A percentile compares a stretch with the other conserved stretches of the same genome.
phyloP scores from a whole-genome alignment of 2,329 filamentous ascomycete species.

The Didymella lethalis region DNA sequence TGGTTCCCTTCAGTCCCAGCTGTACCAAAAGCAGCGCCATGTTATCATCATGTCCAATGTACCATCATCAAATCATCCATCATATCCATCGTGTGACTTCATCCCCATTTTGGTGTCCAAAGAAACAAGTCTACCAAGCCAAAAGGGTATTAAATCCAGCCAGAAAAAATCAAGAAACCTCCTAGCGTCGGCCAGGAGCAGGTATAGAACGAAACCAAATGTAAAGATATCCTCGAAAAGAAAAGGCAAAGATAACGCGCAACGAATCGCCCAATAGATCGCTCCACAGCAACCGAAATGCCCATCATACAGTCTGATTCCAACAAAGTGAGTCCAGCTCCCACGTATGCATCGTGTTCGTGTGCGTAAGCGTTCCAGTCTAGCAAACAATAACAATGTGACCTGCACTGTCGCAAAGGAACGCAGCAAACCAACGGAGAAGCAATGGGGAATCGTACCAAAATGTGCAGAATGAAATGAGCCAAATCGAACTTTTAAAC shows the following conservation, averaged over 20 bases:
- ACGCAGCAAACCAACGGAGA: slow-evolving; percentile 37
- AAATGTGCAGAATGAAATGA: slow-evolving; percentile 27
- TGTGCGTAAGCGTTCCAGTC: slow-evolving; percentile 50
- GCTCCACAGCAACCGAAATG: slow-evolving; percentile 22
- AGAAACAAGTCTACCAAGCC: slow-evolving; percentile 16
- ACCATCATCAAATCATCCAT: slow-evolving; percentile 18
- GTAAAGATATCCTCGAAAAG: slow-evolving; percentile 17
- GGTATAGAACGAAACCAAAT: slow-evolving; percentile 38
- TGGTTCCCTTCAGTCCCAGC: slow-evolving; percentile 1
- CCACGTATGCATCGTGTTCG: slow-evolving; percentile 39
- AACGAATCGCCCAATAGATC: slow-evolving; percentile 28
- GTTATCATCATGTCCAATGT: slow-evolving; percentile 19
- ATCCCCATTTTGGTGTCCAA: slow-evolving; percentile 15
- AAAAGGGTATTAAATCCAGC: slow-evolving; percentile 41
- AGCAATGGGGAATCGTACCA: slow-evolving; percentile 35
- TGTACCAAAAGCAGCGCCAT: slow-evolving; percentile 13
- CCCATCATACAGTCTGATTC: slow-evolving; percentile 41
- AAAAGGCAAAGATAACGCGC: slow-evolving; percentile 13
- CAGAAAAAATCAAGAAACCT: slow-evolving; percentile 22
- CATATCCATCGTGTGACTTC: slow-evolving; percentile 9
- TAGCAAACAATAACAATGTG: slow-evolving; percentile 50
- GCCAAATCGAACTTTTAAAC: slow-evolving; percentile 33
- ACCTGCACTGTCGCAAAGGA: slow-evolving; percentile 43
- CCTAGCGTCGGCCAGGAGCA: slow-evolving; percentile 31
- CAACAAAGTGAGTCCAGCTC: slow-evolving; percentile 27